Percentiles rank a stretch among this genome's conserved stretches.
Conservation (phyloP, 139 green algal genomes). For the Astrephomene gubernaculifera region DNA sequence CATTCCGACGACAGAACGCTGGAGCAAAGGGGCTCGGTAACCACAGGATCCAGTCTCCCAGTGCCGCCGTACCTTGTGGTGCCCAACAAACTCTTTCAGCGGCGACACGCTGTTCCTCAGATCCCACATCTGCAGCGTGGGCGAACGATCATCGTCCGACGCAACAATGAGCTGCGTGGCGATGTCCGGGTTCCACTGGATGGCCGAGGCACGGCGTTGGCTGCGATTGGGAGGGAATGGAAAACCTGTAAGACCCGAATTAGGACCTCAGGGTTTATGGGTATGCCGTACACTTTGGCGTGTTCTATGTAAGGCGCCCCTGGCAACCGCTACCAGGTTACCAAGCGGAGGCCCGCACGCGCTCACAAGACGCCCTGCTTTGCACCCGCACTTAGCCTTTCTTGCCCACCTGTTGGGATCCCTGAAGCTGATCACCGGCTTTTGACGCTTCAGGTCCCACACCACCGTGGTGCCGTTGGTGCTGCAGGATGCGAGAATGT, state of each 20-base stretch:
- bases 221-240: too few relatives aligned
- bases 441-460: constrained; percentile 96
- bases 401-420: constrained; percentile 78
- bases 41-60: too few relatives aligned
- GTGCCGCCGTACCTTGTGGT: constrained; percentile 80
- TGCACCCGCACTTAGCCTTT: too few relatives aligned
- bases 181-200: constrained; percentile 95
- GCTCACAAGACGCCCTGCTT: too few relatives aligned
- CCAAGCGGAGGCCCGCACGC: too few relatives aligned
- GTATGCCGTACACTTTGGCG: too few relatives aligned
- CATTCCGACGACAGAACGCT: neutral
- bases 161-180: constrained; percentile 96
- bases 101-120: constrained; percentile 92
- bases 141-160: constrained; percentile 92
- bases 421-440: constrained; percentile 90
- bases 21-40: too few relatives aligned
- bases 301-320: too few relatives aligned
- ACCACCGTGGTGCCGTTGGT: constrained; percentile 83
- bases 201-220: constrained; percentile 69
- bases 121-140: constrained; percentile 95
- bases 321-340: too few relatives aligned
- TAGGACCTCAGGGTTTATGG: too few relatives aligned
- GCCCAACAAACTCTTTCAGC: constrained; percentile 89
- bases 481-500: constrained; percentile 93
- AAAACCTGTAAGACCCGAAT: too few relatives aligned